These are phyloP conservation scores for Cytospora piceicola DNA, from an alignment of 2,329 filamentous ascomycete genomes.

Conservation along the genomic window DNA sequence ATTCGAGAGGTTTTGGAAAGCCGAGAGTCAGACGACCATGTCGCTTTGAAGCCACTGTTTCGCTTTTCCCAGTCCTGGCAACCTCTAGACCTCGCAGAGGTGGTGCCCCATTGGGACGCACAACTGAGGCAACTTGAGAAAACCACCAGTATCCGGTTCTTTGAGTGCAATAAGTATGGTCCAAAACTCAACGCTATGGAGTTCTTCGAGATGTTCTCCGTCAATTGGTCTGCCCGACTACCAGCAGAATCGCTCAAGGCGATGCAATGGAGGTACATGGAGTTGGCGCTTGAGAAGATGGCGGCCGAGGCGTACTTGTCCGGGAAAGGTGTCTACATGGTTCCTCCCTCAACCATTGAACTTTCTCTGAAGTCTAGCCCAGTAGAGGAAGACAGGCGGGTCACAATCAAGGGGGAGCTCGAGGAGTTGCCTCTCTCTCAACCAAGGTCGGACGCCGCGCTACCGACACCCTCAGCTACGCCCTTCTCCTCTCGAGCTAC, in stretches of 20 bases:
- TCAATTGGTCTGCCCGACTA: slow-evolving; percentile 27
- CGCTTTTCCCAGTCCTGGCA: slow-evolving; percentile 14
- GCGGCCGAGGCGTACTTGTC: slow-evolving; percentile 29
- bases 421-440: slow-evolving; percentile 11
- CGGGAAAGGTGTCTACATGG: slow-evolving; percentile 16
- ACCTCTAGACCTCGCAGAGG: slow-evolving; percentile 18
- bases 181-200: slow-evolving; percentile 7
- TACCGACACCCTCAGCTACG: slow-evolving; percentile 27
- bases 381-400: not conserved
- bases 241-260: slow-evolving; percentile 21
- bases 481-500: slow-evolving; percentile 27
- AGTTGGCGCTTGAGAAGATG: slow-evolving; percentile 25
- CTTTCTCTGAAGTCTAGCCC: slow-evolving; percentile 11
- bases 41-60: slow-evolving; percentile 26
- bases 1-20: slow-evolving; percentile 9
- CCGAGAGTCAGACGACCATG: slow-evolving; percentile 4
- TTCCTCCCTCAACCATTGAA: slow-evolving; percentile 15
- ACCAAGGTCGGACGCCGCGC: slow-evolving; percentile 9
- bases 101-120: slow-evolving; percentile 9
- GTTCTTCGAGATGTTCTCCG: slow-evolving; percentile 26
- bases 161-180: slow-evolving; percentile 10
- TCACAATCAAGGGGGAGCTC: not conserved
- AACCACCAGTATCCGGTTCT: slow-evolving; percentile 10
- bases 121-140: not conserved
- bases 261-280: slow-evolving; percentile 26